phyloP scores from a whole-genome alignment of 1,284 basidiomycete genomes.

The Polyporus tsugae region DNA sequence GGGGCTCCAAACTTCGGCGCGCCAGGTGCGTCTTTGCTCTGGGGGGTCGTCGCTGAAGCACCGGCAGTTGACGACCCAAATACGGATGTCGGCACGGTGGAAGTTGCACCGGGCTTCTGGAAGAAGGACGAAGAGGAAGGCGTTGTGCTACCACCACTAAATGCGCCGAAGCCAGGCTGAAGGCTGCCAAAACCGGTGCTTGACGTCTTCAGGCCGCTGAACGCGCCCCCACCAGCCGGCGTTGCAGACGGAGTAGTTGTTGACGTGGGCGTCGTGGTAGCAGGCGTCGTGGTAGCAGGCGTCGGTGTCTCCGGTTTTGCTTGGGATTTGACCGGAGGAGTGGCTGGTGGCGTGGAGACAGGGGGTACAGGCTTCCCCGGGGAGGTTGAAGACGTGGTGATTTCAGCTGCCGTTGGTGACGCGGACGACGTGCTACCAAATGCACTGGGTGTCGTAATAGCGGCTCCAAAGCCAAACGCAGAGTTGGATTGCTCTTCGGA shows the following conservation, averaged over 20 bases:
- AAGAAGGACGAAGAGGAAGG: constrained; percentile 61
- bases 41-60: constrained; percentile 25
- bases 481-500: constrained; percentile 24
- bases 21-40: constrained; percentile 15
- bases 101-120: constrained; percentile 46
- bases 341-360: constrained; percentile 20
- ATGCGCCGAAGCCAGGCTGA: constrained; percentile 51
- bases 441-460: neutral
- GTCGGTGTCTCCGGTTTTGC: constrained; percentile 7
- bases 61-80: constrained; percentile 31
- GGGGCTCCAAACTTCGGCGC: constrained; percentile 33
- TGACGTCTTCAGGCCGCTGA: constrained; percentile 43
- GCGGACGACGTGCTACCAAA: constrained; percentile 9
- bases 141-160: constrained; percentile 40
- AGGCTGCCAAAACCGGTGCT: constrained; percentile 48
- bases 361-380: constrained; percentile 23
- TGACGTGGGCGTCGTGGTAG: constrained; percentile 3
- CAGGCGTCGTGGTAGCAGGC: constrained; percentile 7
- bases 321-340: constrained; percentile 21
- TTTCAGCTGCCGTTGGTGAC: neutral
- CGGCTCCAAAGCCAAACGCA: constrained; percentile 12
- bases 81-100: constrained; percentile 16
- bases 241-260: constrained; percentile 22
- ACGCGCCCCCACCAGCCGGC: constrained; percentile 23
- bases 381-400: constrained; percentile 16